Evolutionary conservation across 805 yeast genomes (phyloP), one percentile per base, ranked within the genome.

Genomic region (Monosporozyma solicola): DNA sequence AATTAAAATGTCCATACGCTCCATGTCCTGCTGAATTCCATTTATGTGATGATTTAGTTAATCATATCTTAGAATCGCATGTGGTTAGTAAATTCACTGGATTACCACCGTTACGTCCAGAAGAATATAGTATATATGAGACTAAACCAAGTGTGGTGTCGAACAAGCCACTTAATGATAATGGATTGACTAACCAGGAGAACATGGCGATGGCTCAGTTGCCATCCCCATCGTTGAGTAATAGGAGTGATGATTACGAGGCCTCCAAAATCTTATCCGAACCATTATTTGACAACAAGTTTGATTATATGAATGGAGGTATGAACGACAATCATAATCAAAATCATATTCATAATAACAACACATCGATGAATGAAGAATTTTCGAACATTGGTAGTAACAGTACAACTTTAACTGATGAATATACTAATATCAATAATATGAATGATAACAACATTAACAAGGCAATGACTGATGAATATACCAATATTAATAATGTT

Each of bases 51-150:
- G 60, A 57, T 49, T 41, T 57, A 20, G 57, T 59, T 33, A 57
- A 54, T 35, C 63, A 59, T 57, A 43, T 57, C 39, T 49, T 59
- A 16, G 59, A 59, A 45, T 35, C 37, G 10, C 63, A 59, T 50
- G 39, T 59, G 32, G 55, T 54, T 3, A 58, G 60, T 52, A 51
- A 49, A 41, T 33, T 59, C 7, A 49, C 54, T 8, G 52, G 31
- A 1, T 39, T 41, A 15, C 47, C 35, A 22, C 49, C 39, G 1
- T n/a, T 25, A n/a, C 9, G 15, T 11, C 37, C 49, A 25, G 53
- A 33, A 32, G 45, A 31, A 15, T 41, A 43, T 32, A 50, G 43
- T 33, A 41, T 35, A 5, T 39, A 39, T 16, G 43, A 27, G 5
- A 27, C 29, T 48, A n/a, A 16, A 39, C 22, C n/a, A 16, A 39